Evolutionary conservation across 1,139 yeast genomes (phyloP).

Genomic region (Kodamaea sp.): DNA sequence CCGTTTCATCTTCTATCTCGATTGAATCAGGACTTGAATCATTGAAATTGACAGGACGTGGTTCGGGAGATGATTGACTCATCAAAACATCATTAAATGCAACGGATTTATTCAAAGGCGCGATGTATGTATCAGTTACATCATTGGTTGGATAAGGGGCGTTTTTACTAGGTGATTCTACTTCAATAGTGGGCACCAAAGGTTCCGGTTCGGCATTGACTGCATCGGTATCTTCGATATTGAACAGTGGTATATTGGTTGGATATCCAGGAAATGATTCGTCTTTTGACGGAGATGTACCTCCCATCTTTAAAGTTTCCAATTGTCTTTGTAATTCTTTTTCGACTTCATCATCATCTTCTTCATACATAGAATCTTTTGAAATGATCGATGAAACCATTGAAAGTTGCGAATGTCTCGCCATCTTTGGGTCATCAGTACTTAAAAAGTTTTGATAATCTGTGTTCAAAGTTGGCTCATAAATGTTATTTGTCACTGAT

Average conservation of each 20-base stretch:
- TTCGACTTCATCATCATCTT: conserved; percentile 37
- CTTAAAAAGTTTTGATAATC: conserved; percentile 33
- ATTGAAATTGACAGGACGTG: conserved; percentile 7
- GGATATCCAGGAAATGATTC: neutral
- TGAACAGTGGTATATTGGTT: conserved; percentile 16
- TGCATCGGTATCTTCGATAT: conserved; percentile 12
- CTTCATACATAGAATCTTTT: conserved; percentile 26
- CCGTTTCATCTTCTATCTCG: conserved; percentile 1
- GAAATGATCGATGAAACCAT: conserved; percentile 46
- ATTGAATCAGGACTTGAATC: conserved; percentile 8
- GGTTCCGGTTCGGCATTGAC: too few species aligned
- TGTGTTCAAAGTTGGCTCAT: conserved; percentile 13
- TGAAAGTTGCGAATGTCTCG: conserved; percentile 36
- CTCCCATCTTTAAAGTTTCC: conserved; percentile 33
- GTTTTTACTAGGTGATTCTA: too few species aligned
- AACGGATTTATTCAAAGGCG: conserved; percentile 2
- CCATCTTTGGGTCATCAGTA: conserved; percentile 7
- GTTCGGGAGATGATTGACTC: conserved; percentile 5
- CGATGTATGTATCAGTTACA: conserved; percentile 12
- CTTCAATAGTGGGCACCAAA: too few species aligned
- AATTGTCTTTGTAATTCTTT: conserved; percentile 41
- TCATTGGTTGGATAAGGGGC: conserved; percentile 9
- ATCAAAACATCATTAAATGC: conserved; percentile 5
- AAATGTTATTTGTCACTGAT: conserved; percentile 4
- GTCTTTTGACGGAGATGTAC: conserved; percentile 2